Percentiles rank a stretch among this genome's conserved stretches.
Conservation (phyloP, 805 yeast species). For the Grigorovia humatica region DNA sequence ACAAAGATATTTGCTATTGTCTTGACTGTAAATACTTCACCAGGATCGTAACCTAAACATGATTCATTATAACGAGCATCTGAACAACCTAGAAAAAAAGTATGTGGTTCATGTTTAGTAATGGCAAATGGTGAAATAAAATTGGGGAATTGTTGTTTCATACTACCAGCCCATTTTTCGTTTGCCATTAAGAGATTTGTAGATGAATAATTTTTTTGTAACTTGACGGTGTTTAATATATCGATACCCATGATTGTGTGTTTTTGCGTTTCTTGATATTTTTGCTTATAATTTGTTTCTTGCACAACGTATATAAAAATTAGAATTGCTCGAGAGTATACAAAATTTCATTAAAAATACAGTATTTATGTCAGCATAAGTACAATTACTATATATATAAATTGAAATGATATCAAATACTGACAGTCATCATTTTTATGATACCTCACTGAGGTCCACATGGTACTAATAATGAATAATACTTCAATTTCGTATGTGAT, state of each 20-base stretch:
- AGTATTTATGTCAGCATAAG: background rate
- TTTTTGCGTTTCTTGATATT: background rate
- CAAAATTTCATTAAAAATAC: too few species aligned
- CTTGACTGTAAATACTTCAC: conserved; percentile 82
- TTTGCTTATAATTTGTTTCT: background rate
- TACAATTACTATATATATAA: too few species aligned
- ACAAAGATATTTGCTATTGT: conserved; percentile 76
- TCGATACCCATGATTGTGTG: conserved; percentile 3
- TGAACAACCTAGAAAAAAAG: conserved; percentile 89
- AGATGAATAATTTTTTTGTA: background rate
- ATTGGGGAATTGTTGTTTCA: conserved; percentile 43
- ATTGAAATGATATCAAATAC: too few species aligned
- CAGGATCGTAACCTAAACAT: conserved; percentile 70
- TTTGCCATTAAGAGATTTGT: conserved; percentile 31
- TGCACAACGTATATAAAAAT: background rate
- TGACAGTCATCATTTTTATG: too few species aligned
- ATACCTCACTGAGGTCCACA: too few species aligned
- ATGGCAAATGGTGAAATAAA: conserved; percentile 29
- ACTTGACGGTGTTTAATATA: background rate
- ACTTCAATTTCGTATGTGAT: too few species aligned
- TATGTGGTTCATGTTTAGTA: conserved; percentile 50
- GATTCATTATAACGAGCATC: conserved; percentile 84
- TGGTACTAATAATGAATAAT: too few species aligned
- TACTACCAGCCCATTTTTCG: conserved; percentile 34
- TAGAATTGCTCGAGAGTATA: background rate